phyloP scores from a whole-genome alignment of 2,329 filamentous ascomycete genomes.

The Cladorrhinum sp. region DNA sequence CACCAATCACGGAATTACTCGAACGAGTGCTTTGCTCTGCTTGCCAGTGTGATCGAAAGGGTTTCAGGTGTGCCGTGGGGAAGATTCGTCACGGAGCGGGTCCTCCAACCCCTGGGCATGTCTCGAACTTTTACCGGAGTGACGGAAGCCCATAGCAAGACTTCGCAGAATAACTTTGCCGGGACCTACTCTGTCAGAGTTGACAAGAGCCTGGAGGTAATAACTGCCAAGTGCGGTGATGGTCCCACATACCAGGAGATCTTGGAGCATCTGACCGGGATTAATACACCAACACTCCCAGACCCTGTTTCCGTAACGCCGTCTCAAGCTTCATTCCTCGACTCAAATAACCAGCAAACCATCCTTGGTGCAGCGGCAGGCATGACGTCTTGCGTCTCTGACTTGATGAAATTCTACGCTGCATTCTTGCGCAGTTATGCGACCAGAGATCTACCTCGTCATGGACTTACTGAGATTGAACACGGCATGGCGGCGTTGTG shows the following conservation, averaged over 20 bases:
- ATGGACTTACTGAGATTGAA: conserved; percentile 4
- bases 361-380: conserved; percentile 16
- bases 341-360: neutral
- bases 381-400: conserved; percentile 13
- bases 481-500: conserved; percentile 10
- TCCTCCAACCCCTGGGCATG: conserved; percentile 13
- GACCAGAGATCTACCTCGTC: neutral
- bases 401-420: conserved; percentile 15
- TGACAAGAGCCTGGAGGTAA: neutral
- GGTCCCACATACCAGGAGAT: neutral
- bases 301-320: neutral
- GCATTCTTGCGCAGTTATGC: conserved; percentile 4
- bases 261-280: neutral
- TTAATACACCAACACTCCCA: neutral
- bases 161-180: neutral
- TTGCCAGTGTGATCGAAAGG: conserved; percentile 15
- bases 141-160: neutral
- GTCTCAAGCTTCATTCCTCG: conserved; percentile 5
- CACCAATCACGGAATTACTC: conserved; percentile 15
- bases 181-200: conserved; percentile 8
- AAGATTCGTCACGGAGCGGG: conserved; percentile 6
- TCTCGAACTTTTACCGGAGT: conserved; percentile 10
- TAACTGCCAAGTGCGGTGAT: neutral
- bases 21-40: conserved; percentile 19
- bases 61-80: conserved; percentile 5